Evolutionary conservation across 495 filamentous ascomycete genomes (phyloP).

Genomic region (Tuber indicum): DNA sequence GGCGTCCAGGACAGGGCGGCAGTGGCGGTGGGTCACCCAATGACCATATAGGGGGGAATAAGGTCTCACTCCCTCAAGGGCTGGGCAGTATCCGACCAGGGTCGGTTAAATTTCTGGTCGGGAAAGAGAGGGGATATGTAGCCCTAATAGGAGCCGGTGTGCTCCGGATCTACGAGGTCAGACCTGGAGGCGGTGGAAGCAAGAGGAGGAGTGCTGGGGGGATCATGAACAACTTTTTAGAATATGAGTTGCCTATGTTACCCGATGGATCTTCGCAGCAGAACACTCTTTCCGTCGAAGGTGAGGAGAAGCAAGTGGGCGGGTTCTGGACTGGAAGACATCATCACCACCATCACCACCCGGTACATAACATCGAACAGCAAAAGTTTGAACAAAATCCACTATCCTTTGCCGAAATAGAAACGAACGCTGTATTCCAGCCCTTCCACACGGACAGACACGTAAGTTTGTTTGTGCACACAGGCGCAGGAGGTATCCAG

Average conservation of each 20-base stretch:
- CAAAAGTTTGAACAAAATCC: constrained; percentile 32
- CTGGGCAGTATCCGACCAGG: constrained; percentile 45
- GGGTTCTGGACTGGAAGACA: constrained; percentile 30
- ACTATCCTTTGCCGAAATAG: constrained; percentile 81
- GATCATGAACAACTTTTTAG: constrained; percentile 54
- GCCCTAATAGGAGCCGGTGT: constrained; percentile 56
- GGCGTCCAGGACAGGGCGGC: constrained; percentile 60
- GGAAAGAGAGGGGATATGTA: constrained; percentile 49
- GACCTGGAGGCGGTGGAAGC: constrained; percentile 46
- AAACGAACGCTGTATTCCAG: constrained; percentile 82
- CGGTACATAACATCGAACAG: constrained; percentile 30
- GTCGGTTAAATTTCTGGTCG: constrained; percentile 54
- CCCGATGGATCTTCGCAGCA: constrained; percentile 45
- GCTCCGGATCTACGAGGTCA: constrained; percentile 63
- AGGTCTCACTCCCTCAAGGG: constrained; percentile 63
- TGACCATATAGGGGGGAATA: constrained; percentile 76
- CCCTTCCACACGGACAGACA: constrained; percentile 84
- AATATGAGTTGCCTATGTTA: constrained; percentile 58
- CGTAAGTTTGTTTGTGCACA: constrained; percentile 62
- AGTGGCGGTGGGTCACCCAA: constrained; percentile 74
- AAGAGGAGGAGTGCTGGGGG: constrained; percentile 41
- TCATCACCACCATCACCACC: constrained; percentile 16
- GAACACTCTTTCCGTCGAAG: constrained; percentile 41
- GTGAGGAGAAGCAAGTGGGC: constrained; percentile 36
- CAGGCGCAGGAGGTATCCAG: constrained; percentile 15